Conservation (phyloP, 352 stramenopile genomes). For the Globisporangium nodosum region DNA sequence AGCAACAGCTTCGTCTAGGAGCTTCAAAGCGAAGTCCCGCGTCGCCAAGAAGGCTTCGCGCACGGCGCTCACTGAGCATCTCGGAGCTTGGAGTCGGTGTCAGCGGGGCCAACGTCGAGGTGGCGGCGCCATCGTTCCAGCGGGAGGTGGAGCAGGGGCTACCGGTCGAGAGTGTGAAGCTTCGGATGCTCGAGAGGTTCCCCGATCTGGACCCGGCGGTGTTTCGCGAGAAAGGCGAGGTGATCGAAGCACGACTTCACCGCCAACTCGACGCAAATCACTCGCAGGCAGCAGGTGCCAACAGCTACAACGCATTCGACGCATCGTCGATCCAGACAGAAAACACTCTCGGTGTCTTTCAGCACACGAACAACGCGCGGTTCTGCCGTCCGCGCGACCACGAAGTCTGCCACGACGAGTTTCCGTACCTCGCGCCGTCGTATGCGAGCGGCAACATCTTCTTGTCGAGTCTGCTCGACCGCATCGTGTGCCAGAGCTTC, state of each 20-base stretch:
- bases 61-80: slow-evolving; percentile 15
- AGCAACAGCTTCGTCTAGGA: background rate
- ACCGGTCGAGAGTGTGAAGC: slow-evolving; percentile 48
- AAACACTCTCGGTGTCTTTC: slow-evolving; percentile 38
- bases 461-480: slow-evolving; percentile 49
- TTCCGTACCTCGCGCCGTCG: slow-evolving; percentile 45
- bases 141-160: slow-evolving; percentile 46
- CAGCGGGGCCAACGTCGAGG: background rate
- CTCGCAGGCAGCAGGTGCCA: background rate
- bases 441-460: slow-evolving; percentile 56
- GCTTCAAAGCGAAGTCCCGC: slow-evolving; percentile 4
- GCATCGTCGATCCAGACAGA: background rate
- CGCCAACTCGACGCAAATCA: slow-evolving; percentile 25
- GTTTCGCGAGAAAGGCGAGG: slow-evolving; percentile 29
- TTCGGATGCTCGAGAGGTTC: slow-evolving; percentile 43
- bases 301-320: background rate
- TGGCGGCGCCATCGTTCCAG: slow-evolving; percentile 20
- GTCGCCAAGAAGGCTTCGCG: slow-evolving; percentile 16
- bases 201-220: slow-evolving; percentile 41
- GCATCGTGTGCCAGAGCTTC: slow-evolving; percentile 69
- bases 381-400: slow-evolving; percentile 48
- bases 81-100: background rate
- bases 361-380: slow-evolving; percentile 40
- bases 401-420: slow-evolving; percentile 34
- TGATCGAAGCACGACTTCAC: slow-evolving; percentile 31